phyloP scores from a whole-genome alignment of 2,329 filamentous ascomycete genomes.

The Shiraia sp. region DNA sequence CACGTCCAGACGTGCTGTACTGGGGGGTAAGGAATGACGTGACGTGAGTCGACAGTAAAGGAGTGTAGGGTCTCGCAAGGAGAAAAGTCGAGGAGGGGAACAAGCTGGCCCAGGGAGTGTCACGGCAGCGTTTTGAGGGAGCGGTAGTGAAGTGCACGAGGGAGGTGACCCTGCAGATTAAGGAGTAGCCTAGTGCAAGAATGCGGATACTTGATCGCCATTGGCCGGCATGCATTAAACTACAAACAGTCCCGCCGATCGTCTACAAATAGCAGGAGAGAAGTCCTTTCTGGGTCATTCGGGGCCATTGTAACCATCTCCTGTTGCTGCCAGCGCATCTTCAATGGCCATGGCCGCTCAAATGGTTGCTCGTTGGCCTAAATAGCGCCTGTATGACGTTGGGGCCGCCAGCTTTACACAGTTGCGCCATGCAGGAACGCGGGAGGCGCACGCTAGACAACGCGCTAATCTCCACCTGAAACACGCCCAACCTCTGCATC shows the following conservation, averaged over 20 bases:
- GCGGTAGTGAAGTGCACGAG: constrained; percentile 26
- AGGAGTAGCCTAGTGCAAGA: constrained; percentile 22
- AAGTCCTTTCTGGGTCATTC: constrained; percentile 1
- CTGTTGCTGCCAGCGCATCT: not conserved
- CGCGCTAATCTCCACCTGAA: constrained; percentile 10
- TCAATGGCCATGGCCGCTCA: too few relatives aligned
- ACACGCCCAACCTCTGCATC: constrained; percentile 4
- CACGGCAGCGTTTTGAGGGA: constrained; percentile 30
- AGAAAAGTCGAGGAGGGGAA: constrained; percentile 23
- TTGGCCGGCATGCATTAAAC: constrained; percentile 11
- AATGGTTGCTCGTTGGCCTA: not conserved
- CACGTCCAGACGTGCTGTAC: constrained; percentile 43
- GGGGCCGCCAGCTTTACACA: not conserved
- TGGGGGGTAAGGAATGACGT: constrained; percentile 26
- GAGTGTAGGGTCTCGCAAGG: constrained; percentile 34
- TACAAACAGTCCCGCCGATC: constrained; percentile 23
- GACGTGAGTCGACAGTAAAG: constrained; percentile 16
- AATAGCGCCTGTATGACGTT: not conserved
- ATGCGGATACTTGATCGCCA: constrained; percentile 10
- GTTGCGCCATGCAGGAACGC: constrained; percentile 21
- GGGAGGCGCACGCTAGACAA: constrained; percentile 15
- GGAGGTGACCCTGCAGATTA: constrained; percentile 25
- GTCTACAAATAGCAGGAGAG: constrained; percentile 4
- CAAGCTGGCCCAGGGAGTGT: constrained; percentile 22
- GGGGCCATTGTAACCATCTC: not conserved